Evolutionary conservation across 768 basidiomycete genomes (phyloP), one percentile per base, ranked within the genome.

Genomic region (Ramaria sp.): DNA sequence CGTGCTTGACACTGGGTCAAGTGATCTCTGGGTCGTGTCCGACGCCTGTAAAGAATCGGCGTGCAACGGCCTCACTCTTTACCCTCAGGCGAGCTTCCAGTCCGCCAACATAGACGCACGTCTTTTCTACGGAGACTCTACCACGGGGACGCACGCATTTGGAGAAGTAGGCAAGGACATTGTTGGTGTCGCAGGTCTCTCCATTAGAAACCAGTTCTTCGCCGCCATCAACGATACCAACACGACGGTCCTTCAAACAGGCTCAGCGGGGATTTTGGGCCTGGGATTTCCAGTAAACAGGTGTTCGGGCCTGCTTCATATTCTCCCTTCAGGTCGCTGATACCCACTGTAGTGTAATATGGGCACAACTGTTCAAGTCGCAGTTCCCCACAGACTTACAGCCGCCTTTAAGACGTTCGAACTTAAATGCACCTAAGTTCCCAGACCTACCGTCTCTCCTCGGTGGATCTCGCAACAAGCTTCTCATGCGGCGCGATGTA

Each of bases 231-330:
- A 82, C 62, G 67, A 77, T 53, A 91, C 88, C 3, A 83, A 87
- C 60, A 83, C 84, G 1, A 81, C 74, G 20, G 73, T 88, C 7
- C 62, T 75, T 38, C 72, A 78, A 41, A 78, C 76, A 1, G 79
- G 79, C 1, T 73, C 79, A 17, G 75, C 78, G 15, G 88, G 86
- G 2, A 86, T 89, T 42, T 75, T 89, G 56, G 88, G 88, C 0
- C 72, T 88, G 10, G 87, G 88, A 0, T 89, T 89, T 60, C 85
- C 87, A 3, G 65, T 78, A 13, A 84, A 83, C 60, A 88, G 86
- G 86, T 84, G 24, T 13, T 71, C 60, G 4, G 12, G 15, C 34
- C 17, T 43, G n/a, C 20, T n/a, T 43, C 17, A 7, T 9, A 2
- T n/a, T 43, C 17, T 43, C 10, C n/a, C 42, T 9, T 9, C 20